phyloP scores from a whole-genome alignment of 2,329 filamentous ascomycete genomes.

The Trichophyton benhamiae region DNA sequence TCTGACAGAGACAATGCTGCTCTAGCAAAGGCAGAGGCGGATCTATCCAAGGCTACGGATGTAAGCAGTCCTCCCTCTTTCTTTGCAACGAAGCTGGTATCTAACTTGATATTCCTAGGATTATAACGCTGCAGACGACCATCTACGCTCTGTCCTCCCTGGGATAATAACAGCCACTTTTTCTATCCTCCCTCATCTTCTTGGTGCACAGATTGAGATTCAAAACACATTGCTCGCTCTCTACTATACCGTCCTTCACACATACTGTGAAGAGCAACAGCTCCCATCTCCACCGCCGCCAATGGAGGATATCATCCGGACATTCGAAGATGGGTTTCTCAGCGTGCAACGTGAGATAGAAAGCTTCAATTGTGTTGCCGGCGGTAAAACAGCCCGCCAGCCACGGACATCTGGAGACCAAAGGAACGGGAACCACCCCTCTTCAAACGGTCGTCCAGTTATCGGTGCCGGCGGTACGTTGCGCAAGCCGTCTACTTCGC shows the following conservation, averaged over 20 bases:
- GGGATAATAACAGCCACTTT: slow-evolving; percentile 58
- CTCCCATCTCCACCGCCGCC: slow-evolving; percentile 61
- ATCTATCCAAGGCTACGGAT: slow-evolving; percentile 53
- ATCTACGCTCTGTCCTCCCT: slow-evolving; percentile 59
- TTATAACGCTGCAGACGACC: slow-evolving; percentile 62
- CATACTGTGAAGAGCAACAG: slow-evolving; percentile 55
- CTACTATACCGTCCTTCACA: slow-evolving; percentile 64
- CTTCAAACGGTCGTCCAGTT: slow-evolving; percentile 18
- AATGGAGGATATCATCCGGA: slow-evolving; percentile 56
- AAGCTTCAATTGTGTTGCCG: slow-evolving; percentile 49
- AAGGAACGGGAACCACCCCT: slow-evolving; percentile 30
- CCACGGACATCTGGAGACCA: slow-evolving; percentile 40
- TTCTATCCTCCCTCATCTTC: slow-evolving; percentile 59
- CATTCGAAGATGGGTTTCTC: slow-evolving; percentile 53
- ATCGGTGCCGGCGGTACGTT: slow-evolving; percentile 28
- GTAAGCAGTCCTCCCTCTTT: slow-evolving; percentile 29
- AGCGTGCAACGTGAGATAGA: slow-evolving; percentile 56
- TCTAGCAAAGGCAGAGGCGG: slow-evolving; percentile 58
- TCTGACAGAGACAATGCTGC: slow-evolving; percentile 61
- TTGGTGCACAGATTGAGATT: slow-evolving; percentile 58
- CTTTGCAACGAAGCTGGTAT: not conserved
- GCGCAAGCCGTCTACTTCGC: slow-evolving; percentile 21
- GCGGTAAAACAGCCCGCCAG: slow-evolving; percentile 53
- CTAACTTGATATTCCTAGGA: slow-evolving; percentile 36
- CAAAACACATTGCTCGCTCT: slow-evolving; percentile 67